Evolutionary conservation across 73 alveolate species (phyloP).

Genomic region (Blepharisma stoltei): DNA sequence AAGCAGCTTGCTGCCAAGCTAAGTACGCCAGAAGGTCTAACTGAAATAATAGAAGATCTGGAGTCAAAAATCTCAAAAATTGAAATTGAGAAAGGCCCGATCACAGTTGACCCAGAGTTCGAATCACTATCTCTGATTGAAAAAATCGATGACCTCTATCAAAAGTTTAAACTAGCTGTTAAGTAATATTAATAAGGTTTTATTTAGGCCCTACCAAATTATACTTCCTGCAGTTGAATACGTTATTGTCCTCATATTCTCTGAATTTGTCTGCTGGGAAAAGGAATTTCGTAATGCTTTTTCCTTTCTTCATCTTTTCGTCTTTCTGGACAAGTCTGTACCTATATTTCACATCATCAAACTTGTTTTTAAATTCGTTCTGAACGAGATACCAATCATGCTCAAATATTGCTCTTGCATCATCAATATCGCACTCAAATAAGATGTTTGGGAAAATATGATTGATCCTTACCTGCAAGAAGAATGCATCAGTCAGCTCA

Average conservation of each 20-base stretch:
- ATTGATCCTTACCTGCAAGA: slow-evolving; percentile 15
- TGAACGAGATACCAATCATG: slow-evolving; percentile 2
- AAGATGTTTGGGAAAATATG: slow-evolving; percentile 17
- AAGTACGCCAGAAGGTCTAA: slow-evolving; percentile 22
- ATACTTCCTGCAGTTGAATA: slow-evolving; percentile 15
- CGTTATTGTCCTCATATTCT: slow-evolving; percentile 8
- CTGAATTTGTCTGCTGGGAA: background rate
- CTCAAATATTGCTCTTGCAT: background rate
- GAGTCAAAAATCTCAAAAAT: background rate
- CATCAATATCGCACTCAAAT: slow-evolving; percentile 31
- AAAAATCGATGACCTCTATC: slow-evolving; percentile 15
- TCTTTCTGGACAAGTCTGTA: background rate
- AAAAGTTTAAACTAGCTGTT: background rate
- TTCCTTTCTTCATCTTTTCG: slow-evolving; percentile 15
- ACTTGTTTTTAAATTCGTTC: background rate
- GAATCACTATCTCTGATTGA: slow-evolving; percentile 2
- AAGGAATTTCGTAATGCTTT: background rate
- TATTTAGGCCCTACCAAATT: background rate
- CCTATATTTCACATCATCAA: background rate
- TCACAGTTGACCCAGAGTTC: slow-evolving; percentile 19
- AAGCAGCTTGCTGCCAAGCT: background rate
- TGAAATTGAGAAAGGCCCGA: background rate
- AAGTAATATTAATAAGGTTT: no score
- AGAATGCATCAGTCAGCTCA: slow-evolving; percentile 24
- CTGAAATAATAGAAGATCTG: background rate